Evolutionary conservation across 169 alveolate species (phyloP), one percentile per base, ranked within the genome.

Genomic region (Plasmodium knowlesi): DNA sequence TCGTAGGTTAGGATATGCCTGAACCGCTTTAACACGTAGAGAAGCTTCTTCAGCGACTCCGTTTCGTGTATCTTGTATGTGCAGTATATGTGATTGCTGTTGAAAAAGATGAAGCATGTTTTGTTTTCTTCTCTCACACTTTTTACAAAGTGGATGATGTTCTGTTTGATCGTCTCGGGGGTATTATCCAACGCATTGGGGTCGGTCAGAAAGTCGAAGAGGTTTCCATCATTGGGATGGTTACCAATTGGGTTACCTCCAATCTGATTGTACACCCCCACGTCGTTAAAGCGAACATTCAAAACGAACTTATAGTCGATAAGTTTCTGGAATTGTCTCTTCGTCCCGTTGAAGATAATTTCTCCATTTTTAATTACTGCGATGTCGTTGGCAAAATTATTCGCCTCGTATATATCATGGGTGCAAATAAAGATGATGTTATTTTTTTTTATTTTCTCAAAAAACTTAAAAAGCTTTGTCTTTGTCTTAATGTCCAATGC

Each of bases 381-480:
- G 14, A 89, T 80, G 50, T 89, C 94, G 67, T 89, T 43, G 12
- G 94, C 89, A 34, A 89, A 89, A 61, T 89, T 50, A 6, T 89
- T 89, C 14, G 94, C 94, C 81, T 89, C 94, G 30, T 89, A 89
- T 14, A 89, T 89, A 39, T 89, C 94, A 79, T 89, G 94, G 19
- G 94, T 89, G 28, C 94, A 89, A 37, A 89, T 89, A 79, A 89
- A 89, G 67, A 89, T 70, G 25, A 89, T 89, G 41, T 89, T 89
- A 54, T 89, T 79, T 43, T 89, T 89, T 89, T 80, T 89, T 3
- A 89, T 89, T 89, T 89, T 89, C 30, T 89, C 94, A 67, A 89
- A 89, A 70, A 89, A 89, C 25, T 61, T 79, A 32, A 89, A 89
- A 4, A 89, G 46, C 34, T 89, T 89, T 0, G 81, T 80, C 73